phyloP scores from a whole-genome alignment of 202 grass and related monocot genomes.

The Alloteropsis angusta region DNA sequence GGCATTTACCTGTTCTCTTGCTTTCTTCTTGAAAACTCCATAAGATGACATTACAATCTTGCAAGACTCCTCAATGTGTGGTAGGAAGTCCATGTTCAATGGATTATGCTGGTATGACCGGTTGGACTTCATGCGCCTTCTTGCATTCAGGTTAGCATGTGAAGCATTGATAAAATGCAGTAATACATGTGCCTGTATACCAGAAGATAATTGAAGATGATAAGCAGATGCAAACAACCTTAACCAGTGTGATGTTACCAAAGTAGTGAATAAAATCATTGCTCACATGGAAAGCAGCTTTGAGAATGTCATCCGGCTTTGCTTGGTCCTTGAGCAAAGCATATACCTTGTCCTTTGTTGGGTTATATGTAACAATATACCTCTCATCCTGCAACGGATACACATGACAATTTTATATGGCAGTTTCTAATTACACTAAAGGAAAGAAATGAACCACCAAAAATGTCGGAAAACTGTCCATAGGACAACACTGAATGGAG shows the following conservation, averaged over 20 bases:
- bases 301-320: constrained; percentile 90
- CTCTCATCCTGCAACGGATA: constrained; percentile 63
- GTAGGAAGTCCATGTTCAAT: constrained; percentile 60
- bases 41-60: constrained; percentile 91
- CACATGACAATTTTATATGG: background rate
- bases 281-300: constrained; percentile 92
- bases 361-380: constrained; percentile 94
- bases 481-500: background rate
- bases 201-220: background rate
- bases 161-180: constrained; percentile 82
- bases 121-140: constrained; percentile 43
- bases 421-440: background rate
- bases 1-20: constrained; percentile 68
- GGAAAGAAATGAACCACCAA: background rate
- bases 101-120: constrained; percentile 32
- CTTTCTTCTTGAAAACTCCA: constrained; percentile 85
- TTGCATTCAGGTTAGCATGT: constrained; percentile 50
- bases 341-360: constrained; percentile 93
- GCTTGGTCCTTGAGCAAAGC: constrained; percentile 97
- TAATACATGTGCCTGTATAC: constrained; percentile 80
- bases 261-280: background rate
- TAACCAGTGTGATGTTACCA: background rate
- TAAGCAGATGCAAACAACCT: background rate
- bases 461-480: background rate
- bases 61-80: constrained; percentile 87